phyloP scores from a whole-genome alignment of 208 protist genomes.

The Endotrypanum monterogeii region DNA sequence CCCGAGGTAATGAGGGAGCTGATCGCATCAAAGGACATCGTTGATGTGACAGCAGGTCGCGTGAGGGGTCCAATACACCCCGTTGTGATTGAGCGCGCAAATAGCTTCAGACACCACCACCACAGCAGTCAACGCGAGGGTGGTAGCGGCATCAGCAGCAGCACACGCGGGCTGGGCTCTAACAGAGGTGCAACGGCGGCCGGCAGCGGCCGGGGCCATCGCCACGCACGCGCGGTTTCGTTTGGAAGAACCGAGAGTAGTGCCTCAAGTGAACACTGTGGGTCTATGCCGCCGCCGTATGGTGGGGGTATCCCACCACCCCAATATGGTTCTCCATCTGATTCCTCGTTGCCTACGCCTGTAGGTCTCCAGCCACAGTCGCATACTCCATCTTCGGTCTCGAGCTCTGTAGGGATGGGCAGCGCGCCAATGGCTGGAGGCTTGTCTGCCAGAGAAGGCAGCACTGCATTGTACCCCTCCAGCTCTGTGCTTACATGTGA shows the following conservation, averaged over 20 bases:
- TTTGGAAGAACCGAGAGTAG: conserved; percentile 22
- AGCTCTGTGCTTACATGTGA: conserved; percentile 13
- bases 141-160: conserved; percentile 5
- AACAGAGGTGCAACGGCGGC: background rate
- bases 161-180: background rate
- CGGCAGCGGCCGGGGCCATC: background rate
- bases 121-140: conserved; percentile 25
- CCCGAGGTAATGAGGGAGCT: conserved; percentile 55
- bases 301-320: conserved; percentile 18
- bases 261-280: conserved; percentile 15
- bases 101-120: conserved; percentile 45
- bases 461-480: conserved; percentile 5
- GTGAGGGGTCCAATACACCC: conserved; percentile 75
- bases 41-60: conserved; percentile 52
- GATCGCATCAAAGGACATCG: conserved; percentile 48
- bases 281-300: conserved; percentile 29
- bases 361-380: conserved; percentile 12
- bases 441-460: background rate
- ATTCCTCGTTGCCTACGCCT: background rate
- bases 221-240: conserved; percentile 16
- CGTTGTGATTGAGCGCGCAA: conserved; percentile 78
- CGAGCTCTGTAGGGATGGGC: conserved; percentile 17
- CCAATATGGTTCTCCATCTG: conserved; percentile 14
- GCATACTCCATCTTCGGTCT: conserved; percentile 15
- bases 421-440: conserved; percentile 8